Evolutionary conservation across 371 early-diverging fungal genomes (phyloP), one percentile per base, ranked within the genome.

Genomic region (Lichtheimia ramosa): DNA sequence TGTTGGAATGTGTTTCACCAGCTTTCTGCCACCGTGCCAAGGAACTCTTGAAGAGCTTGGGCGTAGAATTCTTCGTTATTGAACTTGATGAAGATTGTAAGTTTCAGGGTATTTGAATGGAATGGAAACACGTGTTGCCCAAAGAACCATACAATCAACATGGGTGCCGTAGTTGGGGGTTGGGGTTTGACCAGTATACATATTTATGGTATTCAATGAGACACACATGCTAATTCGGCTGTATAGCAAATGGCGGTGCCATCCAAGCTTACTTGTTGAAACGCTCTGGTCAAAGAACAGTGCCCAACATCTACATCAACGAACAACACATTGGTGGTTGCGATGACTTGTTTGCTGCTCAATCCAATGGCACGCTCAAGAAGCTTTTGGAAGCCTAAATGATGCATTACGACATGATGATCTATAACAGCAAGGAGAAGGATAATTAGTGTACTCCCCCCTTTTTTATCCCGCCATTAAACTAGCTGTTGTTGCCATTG

Each of bases 241-340:
- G 13, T 55, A 7, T 68, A 51, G 83, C 68, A 10, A 68, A 93
- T 57, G 95, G 94, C 13, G 48, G 63, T 43, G 86, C 70, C 0
- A 92, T 95, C 52, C 94, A 93, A 67, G 66, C 56, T 13, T 84
- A 87, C 58, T 83, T 96, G 23, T 43, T 48, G 8, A 64, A 77
- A 46, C 70, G 83, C 63, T 91, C 91, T 14, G 86, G 87, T 2
- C 94, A 94, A 77, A 72, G 88, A 42, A 91, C 92, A 14, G 93
- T 95, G 18, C 96, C 95, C 58, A 95, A 93, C 71, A 86, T 94
- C 62, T 96, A 90, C 68, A 87, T 93, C 64, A 75, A 83, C 15
- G 73, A 79, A 43, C 63, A 85, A 42, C 93, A 92, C 60, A 66
- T 94, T 66, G 96, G 95, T 20, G 95, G 93, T 24, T 86, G 83